Conservation (phyloP, 164 flowering plant genomes). For the Akebia trifoliata region DNA sequence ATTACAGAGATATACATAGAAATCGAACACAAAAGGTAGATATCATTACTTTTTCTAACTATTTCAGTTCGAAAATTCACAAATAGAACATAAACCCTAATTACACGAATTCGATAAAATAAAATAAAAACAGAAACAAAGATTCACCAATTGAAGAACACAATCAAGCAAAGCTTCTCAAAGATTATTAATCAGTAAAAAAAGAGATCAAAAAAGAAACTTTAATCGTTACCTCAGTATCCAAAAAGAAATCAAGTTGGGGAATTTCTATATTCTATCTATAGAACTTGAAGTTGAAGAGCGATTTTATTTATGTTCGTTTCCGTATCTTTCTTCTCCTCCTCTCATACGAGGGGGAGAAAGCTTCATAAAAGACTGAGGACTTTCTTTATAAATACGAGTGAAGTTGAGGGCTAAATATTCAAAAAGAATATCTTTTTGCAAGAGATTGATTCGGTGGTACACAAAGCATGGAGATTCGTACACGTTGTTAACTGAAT, state of each 20-base stretch:
- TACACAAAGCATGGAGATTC: no score
- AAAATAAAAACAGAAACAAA: neutral
- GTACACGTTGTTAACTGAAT: no score
- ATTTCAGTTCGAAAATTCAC: neutral
- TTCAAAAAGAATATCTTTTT: no score
- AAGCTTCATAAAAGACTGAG: conserved; percentile 7
- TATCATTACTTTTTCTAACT: neutral
- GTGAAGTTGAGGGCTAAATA: no score
- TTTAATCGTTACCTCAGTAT: conserved; percentile 4
- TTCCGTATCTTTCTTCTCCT: neutral
- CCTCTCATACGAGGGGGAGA: conserved; percentile 12
- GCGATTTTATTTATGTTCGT: neutral
- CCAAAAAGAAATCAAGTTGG: neutral
- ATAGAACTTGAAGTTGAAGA: neutral
- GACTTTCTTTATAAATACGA: neutral
- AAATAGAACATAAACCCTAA: conserved; percentile 1
- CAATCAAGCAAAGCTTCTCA: conserved; percentile 2
- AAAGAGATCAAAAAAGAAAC: conserved; percentile 1
- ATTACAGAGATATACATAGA: neutral
- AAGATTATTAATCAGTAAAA: conserved; percentile 2
- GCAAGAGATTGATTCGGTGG: no score
- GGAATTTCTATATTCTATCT: neutral
- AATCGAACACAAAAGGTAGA: neutral
- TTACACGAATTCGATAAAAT: neutral
- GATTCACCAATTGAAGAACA: neutral